Evolutionary conservation across 2,329 filamentous ascomycete species (phyloP), one percentile per base, ranked within the genome.

Genomic region (Ambrosiella cleistominuta): DNA sequence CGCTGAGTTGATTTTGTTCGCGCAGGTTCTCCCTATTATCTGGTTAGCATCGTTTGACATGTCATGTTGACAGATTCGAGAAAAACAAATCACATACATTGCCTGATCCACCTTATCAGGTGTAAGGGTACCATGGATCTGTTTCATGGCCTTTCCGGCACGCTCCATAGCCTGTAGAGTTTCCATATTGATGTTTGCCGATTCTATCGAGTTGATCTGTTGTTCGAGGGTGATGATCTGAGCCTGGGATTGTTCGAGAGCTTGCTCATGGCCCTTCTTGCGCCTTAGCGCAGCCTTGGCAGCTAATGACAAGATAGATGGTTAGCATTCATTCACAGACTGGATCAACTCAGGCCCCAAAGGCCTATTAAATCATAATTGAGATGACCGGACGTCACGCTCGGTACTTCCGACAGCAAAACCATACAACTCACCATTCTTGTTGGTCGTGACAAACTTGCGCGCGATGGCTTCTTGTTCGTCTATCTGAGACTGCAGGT

Each of bases 101-200:
- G 88, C 91, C 70, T 88, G 79, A 70, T 97, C 91, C 62, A 98
- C 91, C 73, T 94, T 93, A 66, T 96, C 89, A 63, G 93, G 86
- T 54, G 88, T 95, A 63, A 97, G 81, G 63, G 86, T 86, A 65
- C 83, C 85, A 69, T 97, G 89, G 65, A 98, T 98, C 63, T 84
- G 76, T 74, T 90, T 85, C 90, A 98, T 97, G 40, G 91, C 93
- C 61, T 82, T 75, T 63, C 87, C 83, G 9, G 93, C 91, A 68
- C 84, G 84, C 79, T 95, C 85, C 89, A 98, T 96, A 7, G 90
- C 91, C 64, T 85, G 80, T 63, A 97, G 76, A 11, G 93, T 98
- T 76, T 96, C 90, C 72, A 91, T 84, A 77, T 98, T 98, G 75
- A 98, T 96, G 70, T 97, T 98, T 62, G 93, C 93, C 53, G 90